Conservation (phyloP, 352 stramenopile genomes). For the Globisporangium echinulatum region DNA sequence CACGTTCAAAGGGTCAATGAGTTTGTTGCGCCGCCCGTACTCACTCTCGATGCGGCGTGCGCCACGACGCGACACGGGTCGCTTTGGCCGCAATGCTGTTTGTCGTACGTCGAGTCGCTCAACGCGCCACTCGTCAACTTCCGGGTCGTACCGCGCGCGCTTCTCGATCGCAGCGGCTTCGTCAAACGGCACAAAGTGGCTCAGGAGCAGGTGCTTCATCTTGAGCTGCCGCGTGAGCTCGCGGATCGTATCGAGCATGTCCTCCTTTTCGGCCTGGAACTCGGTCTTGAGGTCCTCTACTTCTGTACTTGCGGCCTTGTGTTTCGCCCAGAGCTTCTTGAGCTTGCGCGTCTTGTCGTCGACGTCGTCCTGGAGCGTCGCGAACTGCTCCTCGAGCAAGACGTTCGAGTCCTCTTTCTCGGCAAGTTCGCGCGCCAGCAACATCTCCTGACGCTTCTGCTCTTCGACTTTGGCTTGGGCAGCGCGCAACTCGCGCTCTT, state of each 20-base stretch:
- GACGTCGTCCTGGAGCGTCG: conserved; percentile 86
- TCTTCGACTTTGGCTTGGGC: conserved; percentile 88
- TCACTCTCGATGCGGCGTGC: conserved; percentile 41
- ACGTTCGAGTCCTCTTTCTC: conserved; percentile 93
- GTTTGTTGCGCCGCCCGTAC: conserved; percentile 76
- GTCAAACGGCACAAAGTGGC: conserved; percentile 82
- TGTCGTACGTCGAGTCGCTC: conserved; percentile 40
- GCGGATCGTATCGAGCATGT: conserved; percentile 94
- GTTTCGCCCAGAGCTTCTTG: conserved; percentile 94
- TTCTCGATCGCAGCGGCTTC: conserved; percentile 70
- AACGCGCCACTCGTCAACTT: conserved; percentile 88
- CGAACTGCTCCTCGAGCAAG: conserved; percentile 89
- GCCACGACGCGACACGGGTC: too few species aligned
- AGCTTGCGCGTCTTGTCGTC: conserved; percentile 94
- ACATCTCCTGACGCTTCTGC: conserved; percentile 68
- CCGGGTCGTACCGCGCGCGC: conserved; percentile 83
- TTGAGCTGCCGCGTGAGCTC: conserved; percentile 93
- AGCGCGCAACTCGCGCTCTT: conserved; percentile 88
- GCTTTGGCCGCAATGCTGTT: too few species aligned
- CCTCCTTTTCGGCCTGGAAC: conserved; percentile 92
- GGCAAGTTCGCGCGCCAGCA: conserved; percentile 85
- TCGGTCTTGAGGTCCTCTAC: conserved; percentile 91
- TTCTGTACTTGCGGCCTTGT: conserved; percentile 85
- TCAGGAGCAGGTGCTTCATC: conserved; percentile 91
- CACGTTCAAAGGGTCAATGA: conserved; percentile 83